Percentiles rank a stretch among this genome's conserved stretches.
These are phyloP conservation scores for Backusella westeae DNA, from an alignment of 192 early-diverging fungal species.

Conservation along the genomic window DNA sequence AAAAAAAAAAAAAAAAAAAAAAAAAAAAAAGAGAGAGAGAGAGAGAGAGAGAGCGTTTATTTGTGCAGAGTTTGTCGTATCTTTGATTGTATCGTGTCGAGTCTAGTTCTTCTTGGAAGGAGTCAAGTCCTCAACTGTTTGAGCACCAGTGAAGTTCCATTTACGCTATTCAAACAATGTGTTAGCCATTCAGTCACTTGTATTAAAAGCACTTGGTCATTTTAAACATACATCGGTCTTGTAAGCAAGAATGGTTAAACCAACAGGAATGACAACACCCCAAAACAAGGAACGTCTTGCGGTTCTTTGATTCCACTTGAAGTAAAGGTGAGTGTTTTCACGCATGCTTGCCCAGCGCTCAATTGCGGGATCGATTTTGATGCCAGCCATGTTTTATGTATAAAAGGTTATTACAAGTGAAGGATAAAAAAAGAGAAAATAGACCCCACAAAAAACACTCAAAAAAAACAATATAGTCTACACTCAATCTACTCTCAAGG, in stretches of 20 bases:
- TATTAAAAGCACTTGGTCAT: not conserved
- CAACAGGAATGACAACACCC: constrained; percentile 36
- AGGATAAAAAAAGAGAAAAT: not conserved
- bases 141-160: constrained; percentile 40
- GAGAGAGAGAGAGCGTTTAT: not conserved
- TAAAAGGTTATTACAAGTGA: not conserved
- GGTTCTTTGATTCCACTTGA: constrained; percentile 34
- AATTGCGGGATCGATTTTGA: constrained; percentile 39
- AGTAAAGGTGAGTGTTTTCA: constrained; percentile 40
- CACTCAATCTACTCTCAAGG: not conserved
- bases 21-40: not conserved
- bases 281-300: constrained; percentile 25
- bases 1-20: too few species aligned
- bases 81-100: not conserved
- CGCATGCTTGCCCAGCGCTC: constrained; percentile 41
- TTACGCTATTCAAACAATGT: constrained; percentile 17
- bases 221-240: constrained; percentile 34
- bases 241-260: constrained; percentile 32
- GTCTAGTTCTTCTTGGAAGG: constrained; percentile 27
- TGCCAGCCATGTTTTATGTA: constrained; percentile 27
- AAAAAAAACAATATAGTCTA: not conserved
- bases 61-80: not conserved
- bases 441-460: not conserved
- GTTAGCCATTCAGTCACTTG: not conserved
- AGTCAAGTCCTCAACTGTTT: constrained; percentile 32